Conservation (phyloP, 2,329 filamentous ascomycete species). For the Penicillium sp. region DNA sequence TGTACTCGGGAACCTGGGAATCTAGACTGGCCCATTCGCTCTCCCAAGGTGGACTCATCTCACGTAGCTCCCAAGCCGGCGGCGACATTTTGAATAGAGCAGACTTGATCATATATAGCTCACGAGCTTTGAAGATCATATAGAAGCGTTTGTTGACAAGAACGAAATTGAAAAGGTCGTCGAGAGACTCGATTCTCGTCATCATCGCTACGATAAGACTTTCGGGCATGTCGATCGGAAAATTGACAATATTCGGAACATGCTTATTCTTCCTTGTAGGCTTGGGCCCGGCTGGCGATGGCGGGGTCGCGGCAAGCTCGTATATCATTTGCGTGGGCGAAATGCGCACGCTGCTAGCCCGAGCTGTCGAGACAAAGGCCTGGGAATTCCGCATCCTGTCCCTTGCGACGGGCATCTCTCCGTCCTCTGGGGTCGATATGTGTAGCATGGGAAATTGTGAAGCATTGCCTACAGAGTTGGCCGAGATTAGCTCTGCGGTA, state of each 20-base stretch:
- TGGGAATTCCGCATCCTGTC: conserved; percentile 15
- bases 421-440: conserved; percentile 11
- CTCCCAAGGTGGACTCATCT: conserved; percentile 52
- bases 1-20: conserved; percentile 50
- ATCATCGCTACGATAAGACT: conserved; percentile 51
- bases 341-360: conserved; percentile 18
- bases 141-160: conserved; percentile 55
- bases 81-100: conserved; percentile 52
- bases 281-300: conserved; percentile 12
- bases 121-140: conserved; percentile 53
- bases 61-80: conserved; percentile 56
- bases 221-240: conserved; percentile 45
- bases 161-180: conserved; percentile 53
- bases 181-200: conserved; percentile 44
- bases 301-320: conserved; percentile 30
- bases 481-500: conserved; percentile 1
- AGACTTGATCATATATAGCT: conserved; percentile 50
- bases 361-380: conserved; percentile 17
- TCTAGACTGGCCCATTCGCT: conserved; percentile 40
- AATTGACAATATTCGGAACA: conserved; percentile 24
- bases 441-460: neutral
- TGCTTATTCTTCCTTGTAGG: conserved; percentile 6
- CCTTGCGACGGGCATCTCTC: conserved; percentile 23
- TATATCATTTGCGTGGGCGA: conserved; percentile 28
- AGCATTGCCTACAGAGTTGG: neutral